Evolutionary conservation across 2,329 filamentous ascomycete species (phyloP), one percentile per base, ranked within the genome.

Genomic region (Sporothrix pseudoabietina): DNA sequence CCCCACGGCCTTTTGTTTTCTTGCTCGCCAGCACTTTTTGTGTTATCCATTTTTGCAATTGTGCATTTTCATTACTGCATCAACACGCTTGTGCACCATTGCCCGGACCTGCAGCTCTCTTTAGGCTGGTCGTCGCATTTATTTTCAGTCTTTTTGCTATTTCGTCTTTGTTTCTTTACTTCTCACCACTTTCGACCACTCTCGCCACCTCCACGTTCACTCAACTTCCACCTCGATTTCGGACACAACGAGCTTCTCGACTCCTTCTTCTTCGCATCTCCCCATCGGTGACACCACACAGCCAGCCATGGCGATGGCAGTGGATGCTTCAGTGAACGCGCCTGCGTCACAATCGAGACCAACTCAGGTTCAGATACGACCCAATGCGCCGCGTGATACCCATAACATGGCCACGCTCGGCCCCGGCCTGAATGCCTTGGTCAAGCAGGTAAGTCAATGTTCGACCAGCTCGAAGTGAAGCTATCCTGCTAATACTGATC

Each of bases 361-460:
- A 54, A 69, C 66, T n/a, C 47, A 52, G 14, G 47, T 69, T 30
- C 66, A 41, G 47, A 69, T 69, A 30, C 22, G 47, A 35, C 19
- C 26, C 8, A 69, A 54, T 14, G 41, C 47, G 76, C 78, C 73
- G 80, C 87, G 88, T 78, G 88, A 90, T 79, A 80, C 81, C 69
- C 88, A 82, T 78, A 89, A 89, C 78, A 80, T 86, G 76, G 89
- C 92, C 82, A 92, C 92, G 75, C 86, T 94, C 71, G 91, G 91
- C 75, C 82, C 83, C 65, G 84, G 85, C 49, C 85, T 92, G 65
- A 89, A 94, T 79, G 84, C 83, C 72, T 84, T 84, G 75, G 87
- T 94, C 75, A 93, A 93, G 80, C 85, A 92, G 87, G 91, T 93
- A 85, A 80, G 68, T 44, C 19, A 4, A 14, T 4, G 9, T 39